Conservation (phyloP, 768 basidiomycete species). For the Mycena amicta region DNA sequence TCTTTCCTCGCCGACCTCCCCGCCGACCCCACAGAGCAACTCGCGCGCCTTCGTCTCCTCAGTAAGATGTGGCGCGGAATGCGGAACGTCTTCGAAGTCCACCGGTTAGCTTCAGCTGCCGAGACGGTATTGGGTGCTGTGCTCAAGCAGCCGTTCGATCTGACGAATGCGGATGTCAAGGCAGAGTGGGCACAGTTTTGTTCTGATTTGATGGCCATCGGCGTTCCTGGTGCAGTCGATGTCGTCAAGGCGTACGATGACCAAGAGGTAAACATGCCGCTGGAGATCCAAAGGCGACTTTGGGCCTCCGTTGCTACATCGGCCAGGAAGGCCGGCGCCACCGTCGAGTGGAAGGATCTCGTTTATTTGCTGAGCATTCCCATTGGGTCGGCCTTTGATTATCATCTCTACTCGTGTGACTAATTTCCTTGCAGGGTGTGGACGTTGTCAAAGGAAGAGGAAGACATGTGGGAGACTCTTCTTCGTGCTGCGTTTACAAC, state of each 20-base stretch:
- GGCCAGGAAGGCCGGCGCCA: conserved; percentile 27
- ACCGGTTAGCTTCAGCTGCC: conserved; percentile 46
- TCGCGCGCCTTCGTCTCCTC: conserved; percentile 40
- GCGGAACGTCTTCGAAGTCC: conserved; percentile 46
- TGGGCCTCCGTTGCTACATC: conserved; percentile 50
- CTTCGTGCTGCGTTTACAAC: conserved; percentile 34
- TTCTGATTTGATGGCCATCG: conserved; percentile 45
- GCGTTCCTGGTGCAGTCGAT: conserved; percentile 42
- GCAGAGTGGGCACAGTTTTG: conserved; percentile 53
- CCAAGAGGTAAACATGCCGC: conserved; percentile 25
- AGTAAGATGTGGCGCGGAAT: conserved; percentile 54
- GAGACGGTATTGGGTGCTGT: conserved; percentile 48
- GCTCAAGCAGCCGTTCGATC: conserved; percentile 44
- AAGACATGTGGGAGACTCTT: conserved; percentile 43
- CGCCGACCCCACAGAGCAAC: conserved; percentile 31
- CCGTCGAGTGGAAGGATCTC: conserved; percentile 42
- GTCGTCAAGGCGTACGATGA: conserved; percentile 31
- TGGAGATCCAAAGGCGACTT: conserved; percentile 43
- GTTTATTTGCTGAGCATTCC: conserved; percentile 50
- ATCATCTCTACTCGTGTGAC: background rate
- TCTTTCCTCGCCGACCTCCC: conserved; percentile 34
- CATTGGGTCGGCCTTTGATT: conserved; percentile 40
- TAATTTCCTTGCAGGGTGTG: conserved; percentile 40
- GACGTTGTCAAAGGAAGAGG: conserved; percentile 44
- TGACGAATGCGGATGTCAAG: conserved; percentile 42